phyloP scores from a whole-genome alignment of 306 rosid species.

The Oemleria cerasiformis region DNA sequence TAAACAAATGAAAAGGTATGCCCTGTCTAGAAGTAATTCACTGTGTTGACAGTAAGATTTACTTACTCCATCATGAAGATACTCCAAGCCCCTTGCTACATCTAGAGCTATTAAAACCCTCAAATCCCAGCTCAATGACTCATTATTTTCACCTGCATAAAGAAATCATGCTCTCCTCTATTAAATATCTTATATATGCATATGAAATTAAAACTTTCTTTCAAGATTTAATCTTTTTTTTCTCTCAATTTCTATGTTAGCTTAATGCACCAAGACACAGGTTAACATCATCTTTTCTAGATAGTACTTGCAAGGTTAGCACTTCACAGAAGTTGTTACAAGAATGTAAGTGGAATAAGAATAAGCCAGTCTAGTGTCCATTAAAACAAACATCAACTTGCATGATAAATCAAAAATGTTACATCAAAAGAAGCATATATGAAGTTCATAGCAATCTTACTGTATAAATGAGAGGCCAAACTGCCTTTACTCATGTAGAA shows the following conservation, averaged over 20 bases:
- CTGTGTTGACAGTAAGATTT: constrained; percentile 5
- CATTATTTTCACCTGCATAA: constrained; percentile 54
- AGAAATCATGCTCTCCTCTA: constrained; percentile 4
- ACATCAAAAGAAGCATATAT: neutral
- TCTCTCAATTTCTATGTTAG: neutral
- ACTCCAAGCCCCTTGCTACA: constrained; percentile 93
- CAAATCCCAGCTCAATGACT: constrained; percentile 76
- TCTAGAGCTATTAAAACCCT: constrained; percentile 86
- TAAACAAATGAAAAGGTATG: neutral
- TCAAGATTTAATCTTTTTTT: neutral
- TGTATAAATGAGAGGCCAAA: constrained; percentile 90
- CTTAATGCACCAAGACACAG: neutral
- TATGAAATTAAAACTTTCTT: neutral
- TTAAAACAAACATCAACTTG: neutral
- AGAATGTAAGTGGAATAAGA: neutral
- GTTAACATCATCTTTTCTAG: neutral
- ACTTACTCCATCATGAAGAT: constrained; percentile 98
- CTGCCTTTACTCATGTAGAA: constrained; percentile 92
- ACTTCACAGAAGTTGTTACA: neutral
- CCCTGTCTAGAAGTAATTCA: constrained; percentile 5
- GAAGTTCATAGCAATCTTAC: constrained; percentile 49
- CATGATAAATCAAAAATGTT: neutral
- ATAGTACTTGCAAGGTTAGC: neutral
- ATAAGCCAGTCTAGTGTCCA: neutral
- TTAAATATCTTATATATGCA: neutral